Conservation (phyloP, 2,329 filamentous ascomycete genomes). For the Annulohypoxylon truncatum region DNA sequence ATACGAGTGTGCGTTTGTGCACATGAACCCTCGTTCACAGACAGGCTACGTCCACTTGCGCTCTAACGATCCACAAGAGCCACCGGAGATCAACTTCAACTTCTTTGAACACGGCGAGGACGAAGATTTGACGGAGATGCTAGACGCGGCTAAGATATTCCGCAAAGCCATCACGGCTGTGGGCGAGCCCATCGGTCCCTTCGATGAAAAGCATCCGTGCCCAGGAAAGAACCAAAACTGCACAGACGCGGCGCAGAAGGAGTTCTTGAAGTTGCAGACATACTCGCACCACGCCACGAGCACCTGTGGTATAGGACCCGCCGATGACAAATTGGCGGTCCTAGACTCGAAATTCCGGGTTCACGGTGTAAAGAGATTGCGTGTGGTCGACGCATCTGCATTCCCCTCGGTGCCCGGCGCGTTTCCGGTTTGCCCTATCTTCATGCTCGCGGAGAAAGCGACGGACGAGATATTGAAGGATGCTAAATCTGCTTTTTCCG, state of each 20-base stretch:
- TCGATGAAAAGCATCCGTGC: conserved; percentile 47
- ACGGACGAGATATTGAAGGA: conserved; percentile 61
- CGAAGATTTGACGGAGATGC: conserved; percentile 56
- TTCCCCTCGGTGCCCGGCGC: conserved; percentile 63
- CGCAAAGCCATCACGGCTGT: conserved; percentile 42
- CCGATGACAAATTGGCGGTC: conserved; percentile 64
- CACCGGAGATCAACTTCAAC: conserved; percentile 71
- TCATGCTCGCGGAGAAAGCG: conserved; percentile 70
- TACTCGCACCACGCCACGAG: conserved; percentile 69
- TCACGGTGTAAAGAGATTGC: conserved; percentile 61
- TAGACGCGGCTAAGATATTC: conserved; percentile 49
- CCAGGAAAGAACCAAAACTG: conserved; percentile 52
- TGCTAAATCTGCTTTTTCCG: conserved; percentile 8
- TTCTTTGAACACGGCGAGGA: conserved; percentile 64
- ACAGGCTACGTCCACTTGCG: conserved; percentile 70
- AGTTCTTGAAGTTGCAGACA: conserved; percentile 52
- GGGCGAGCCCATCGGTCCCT: conserved; percentile 43
- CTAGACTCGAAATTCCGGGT: conserved; percentile 67
- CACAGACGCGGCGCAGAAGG: conserved; percentile 50
- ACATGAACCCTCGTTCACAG: conserved; percentile 63
- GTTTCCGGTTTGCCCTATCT: conserved; percentile 60
- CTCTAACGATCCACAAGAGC: conserved; percentile 70
- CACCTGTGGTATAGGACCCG: conserved; percentile 64
- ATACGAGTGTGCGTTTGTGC: conserved; percentile 55
- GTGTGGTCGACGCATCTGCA: conserved; percentile 68